Evolutionary conservation across 73 alveolate genomes (phyloP), one percentile per base, ranked within the genome.

Genomic region (Tetrahymena borealis): DNA sequence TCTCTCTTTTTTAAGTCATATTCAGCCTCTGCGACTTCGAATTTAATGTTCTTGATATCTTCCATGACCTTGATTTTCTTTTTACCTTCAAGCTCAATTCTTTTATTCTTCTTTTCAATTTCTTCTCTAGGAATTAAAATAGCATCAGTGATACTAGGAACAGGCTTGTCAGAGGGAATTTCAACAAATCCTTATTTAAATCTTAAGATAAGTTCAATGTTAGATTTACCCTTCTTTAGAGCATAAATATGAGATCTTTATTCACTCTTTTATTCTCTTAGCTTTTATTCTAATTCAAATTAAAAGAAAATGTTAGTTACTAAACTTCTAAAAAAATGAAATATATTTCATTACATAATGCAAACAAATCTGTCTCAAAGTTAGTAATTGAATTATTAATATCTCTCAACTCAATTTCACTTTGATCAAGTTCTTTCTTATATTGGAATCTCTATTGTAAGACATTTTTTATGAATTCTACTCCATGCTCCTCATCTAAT

Each of bases 101-200:
- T 91, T 37, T 93, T 92, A 85, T 93, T 93, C 39, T 93, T 79
- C 38, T 85, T 39, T 10, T 93, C 95, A 31, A 93, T 93, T 15
- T 90, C 91, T 24, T 85, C 91, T 93, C 95, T 93, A 7, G 95
- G 95, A 24, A 93, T 93, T 16, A 93, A 90, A 18, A 90, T 91
- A 0, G 95, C 95, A 79, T 93, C 95, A 11, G 42, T 18, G 28
- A 93, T 79, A 85, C 91, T 85, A 0, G 95, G 95, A 28, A 93
- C 95, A 10, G 95, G 95, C 33, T 93, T 93, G 18, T 93, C 95
- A 9, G 90, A 39, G 32, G 93, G 90, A 11, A 93, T 93, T 42
- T 93, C 95, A 35, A 93, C 95, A 39, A 85, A 93, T 13, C 95
- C 95, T 85, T 93, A 40, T 42, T 93, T 93, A 33, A 93, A 93